Base-by-base conservation (phyloP, 2,329 filamentous ascomycete genomes). In the Ascochyta clinopodiicola region DNA sequence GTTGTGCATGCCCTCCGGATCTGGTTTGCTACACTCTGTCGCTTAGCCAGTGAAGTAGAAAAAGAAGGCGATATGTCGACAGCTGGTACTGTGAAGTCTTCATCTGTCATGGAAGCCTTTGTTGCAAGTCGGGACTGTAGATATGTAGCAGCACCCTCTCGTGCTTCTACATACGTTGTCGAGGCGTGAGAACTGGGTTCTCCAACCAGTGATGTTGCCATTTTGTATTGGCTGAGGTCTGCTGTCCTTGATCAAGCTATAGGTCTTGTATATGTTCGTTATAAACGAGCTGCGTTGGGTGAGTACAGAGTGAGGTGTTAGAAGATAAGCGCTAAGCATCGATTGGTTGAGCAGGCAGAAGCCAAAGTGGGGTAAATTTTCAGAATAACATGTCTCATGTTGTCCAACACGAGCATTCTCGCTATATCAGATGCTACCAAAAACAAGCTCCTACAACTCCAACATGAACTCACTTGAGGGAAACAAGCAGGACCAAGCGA, bases 31-130 rank as follows among this genome's bases (percentile, higher is more conserved):
- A 80, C 64, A 17, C 66, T 61, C 56, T 72, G 69, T 6, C 76
- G 69, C 21, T 72, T 70, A 10, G 64, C 53, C 7, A 73, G 51
- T 8, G 62, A 64, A 2, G 60, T 25, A 0, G 74, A 75, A 51
- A 78, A 78, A 12, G 75, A 76, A 0, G 66, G 62, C 0, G 67
- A 58, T 12, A 78, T 68, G 45, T 78, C 70, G 37, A 79, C 76
- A 6, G 72, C 61, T 2, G 76, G 77, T 13, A 78, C 71, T 13
- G 62, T 59, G 55, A 77, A 78, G 10, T 61, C 52, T 13, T 55
- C 37, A 24, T 71, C 63, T 21, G 53, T 50, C 8, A 47, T 13
- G 9, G 49, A 42, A 6, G 50, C 44, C 42, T 59, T 62, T 5
- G 46, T 49, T 5, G 58, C 64, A 10, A 76, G 67, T 17, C 74